These are phyloP conservation scores for Trichosporon asahii DNA, from an alignment of 1,284 basidiomycete genomes.

Conservation along the genomic window DNA sequence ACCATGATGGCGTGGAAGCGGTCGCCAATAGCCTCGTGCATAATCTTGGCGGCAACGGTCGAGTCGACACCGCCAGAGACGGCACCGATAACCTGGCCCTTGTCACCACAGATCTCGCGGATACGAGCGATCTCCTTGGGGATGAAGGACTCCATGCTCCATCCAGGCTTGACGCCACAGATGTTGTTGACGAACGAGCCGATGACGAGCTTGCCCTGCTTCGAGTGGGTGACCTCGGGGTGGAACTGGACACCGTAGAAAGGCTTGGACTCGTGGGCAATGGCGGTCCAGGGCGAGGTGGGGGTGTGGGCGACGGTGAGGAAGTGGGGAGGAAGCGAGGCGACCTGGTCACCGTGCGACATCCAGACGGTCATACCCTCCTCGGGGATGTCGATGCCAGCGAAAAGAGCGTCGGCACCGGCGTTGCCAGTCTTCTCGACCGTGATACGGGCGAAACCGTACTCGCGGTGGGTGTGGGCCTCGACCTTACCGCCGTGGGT, in stretches of 20 bases:
- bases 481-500: constrained; percentile 82
- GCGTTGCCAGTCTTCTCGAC: constrained; percentile 65
- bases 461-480: constrained; percentile 88
- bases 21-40: constrained; percentile 99
- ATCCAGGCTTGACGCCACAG: constrained; percentile 75
- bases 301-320: constrained; percentile 82
- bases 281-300: constrained; percentile 87
- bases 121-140: constrained; percentile 95
- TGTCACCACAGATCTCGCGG: constrained; percentile 88
- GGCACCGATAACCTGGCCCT: constrained; percentile 94
- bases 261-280: constrained; percentile 84
- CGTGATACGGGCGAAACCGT: constrained; percentile 82
- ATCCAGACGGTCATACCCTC: constrained; percentile 93
- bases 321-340: constrained; percentile 75
- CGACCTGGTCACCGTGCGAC: constrained; percentile 97
- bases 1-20: constrained; percentile 99
- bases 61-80: constrained; percentile 98
- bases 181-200: constrained; percentile 81
- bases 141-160: constrained; percentile 98
- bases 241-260: constrained; percentile 99
- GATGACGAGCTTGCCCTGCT: constrained; percentile 86
- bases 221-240: constrained; percentile 95
- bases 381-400: constrained; percentile 62
- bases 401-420: constrained; percentile 74
- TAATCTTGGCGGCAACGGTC: constrained; percentile 95